Base-by-base conservation (phyloP, 352 stramenopile genomes). In the Pythium phragmitis region DNA sequence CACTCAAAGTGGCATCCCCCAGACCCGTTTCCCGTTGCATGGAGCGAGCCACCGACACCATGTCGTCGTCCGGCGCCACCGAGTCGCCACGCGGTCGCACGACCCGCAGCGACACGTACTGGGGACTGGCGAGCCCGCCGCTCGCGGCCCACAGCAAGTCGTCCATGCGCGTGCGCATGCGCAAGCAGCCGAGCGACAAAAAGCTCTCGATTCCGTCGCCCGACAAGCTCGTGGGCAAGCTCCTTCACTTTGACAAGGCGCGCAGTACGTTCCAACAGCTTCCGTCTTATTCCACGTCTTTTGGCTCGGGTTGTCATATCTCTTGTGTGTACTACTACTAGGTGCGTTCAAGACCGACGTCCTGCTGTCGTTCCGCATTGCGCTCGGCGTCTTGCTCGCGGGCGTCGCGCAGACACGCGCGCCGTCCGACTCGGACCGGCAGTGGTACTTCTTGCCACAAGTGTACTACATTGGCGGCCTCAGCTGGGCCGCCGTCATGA, bases 401-500 rank as follows among this genome's bases (percentile, higher is more conserved):
- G 76, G 77, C 5, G 51, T 85, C 6, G 71, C 77, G 14, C 80
- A 90, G 65, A 92, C 80, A 6, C 74, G 69, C 14, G 74, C 66
- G 9, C 64, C 74, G 1, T 49, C 60, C 6, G 51, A 53, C 16
- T 67, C 62, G 7, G 59, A 45, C 57, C 68, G 76, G 17, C 37
- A 71, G 23, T 90, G 69, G 55, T 67, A 60, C 19, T 80, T 92
- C 19, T 51, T 92, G 8, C 83, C 83, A 3, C 66, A 67, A 1
- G 84, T 60, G 49, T 92, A 92, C 65, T 89, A 87, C 49, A 47
- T 88, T 11, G 83, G 80, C 6, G 83, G 80, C 2, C 30, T 92
- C 4, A 83, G 68, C 8, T 90, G 87, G 48, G 75, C 78, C 30
- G 82, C 85, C 4, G 76, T 85, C 41, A 87, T 88, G 74, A 77